phyloP scores from a whole-genome alignment of 768 basidiomycete genomes.

The Suillus weaverae region DNA sequence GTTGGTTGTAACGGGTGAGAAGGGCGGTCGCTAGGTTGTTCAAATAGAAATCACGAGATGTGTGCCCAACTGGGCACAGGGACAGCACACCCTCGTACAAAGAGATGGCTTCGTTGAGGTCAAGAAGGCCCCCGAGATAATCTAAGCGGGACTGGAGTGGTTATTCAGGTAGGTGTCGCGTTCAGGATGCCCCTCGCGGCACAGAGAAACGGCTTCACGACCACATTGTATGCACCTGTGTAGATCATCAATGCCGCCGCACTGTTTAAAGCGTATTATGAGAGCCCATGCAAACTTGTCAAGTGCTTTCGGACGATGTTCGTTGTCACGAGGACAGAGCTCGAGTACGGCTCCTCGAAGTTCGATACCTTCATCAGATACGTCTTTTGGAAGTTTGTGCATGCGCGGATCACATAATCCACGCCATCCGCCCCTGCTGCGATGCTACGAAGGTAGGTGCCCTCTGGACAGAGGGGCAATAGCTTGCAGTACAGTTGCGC shows the following conservation, averaged over 20 bases:
- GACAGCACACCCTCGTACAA: background rate
- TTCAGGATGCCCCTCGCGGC: background rate
- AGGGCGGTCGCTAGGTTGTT: constrained; percentile 10
- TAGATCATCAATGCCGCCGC: background rate
- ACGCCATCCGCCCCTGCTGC: background rate
- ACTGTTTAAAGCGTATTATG: background rate
- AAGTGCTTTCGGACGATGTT: background rate
- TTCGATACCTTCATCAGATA: background rate
- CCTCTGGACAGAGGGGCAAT: background rate
- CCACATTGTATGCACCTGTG: background rate
- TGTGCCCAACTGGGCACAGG: background rate
- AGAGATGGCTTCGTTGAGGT: background rate
- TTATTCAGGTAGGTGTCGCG: background rate
- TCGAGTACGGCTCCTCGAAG: background rate
- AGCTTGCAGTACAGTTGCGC: background rate
- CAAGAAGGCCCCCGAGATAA: too few relatives aligned
- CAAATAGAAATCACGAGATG: constrained; percentile 5
- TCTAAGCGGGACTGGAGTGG: background rate
- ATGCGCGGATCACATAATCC: background rate
- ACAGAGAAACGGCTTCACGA: background rate
- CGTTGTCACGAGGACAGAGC: background rate
- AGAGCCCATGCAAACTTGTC: background rate
- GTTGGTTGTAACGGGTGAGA: background rate
- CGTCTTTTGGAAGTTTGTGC: background rate
- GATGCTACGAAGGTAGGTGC: background rate